Percentiles rank a stretch among this genome's conserved stretches.
These are phyloP conservation scores for Chamaenerion angustifolium DNA, from an alignment of 345 rosid genomes.

Conservation along the genomic window DNA sequence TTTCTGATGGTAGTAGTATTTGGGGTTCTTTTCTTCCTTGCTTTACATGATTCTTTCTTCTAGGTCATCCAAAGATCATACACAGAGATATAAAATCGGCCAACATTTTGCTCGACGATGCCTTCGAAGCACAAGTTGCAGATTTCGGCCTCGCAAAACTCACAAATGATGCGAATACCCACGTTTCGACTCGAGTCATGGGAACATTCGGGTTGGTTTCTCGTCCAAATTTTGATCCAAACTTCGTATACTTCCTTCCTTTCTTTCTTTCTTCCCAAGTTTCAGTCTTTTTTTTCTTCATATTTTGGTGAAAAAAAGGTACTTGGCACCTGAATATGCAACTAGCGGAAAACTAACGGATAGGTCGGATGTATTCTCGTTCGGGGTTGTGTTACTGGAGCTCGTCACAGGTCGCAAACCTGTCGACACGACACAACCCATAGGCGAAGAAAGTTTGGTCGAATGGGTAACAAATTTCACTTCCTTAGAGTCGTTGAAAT, in stretches of 20 bases:
- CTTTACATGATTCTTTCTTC: not conserved
- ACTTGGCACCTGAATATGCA: slow-evolving; percentile 91
- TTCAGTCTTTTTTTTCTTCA: not conserved
- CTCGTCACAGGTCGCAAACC: slow-evolving; percentile 91
- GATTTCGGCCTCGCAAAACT: slow-evolving; percentile 95
- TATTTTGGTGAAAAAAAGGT: slow-evolving; percentile 33
- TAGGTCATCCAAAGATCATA: slow-evolving; percentile 86
- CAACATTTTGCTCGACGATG: slow-evolving; percentile 66
- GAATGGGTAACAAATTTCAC: slow-evolving; percentile 55
- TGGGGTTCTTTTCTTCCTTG: no score
- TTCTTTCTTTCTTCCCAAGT: not conserved
- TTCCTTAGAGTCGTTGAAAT: no score
- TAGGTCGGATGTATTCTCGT: slow-evolving; percentile 86
- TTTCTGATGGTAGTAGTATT: no score
- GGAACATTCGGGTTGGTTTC: slow-evolving; percentile 82
- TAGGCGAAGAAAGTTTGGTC: slow-evolving; percentile 90
- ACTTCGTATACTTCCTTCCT: no score
- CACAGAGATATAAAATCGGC: slow-evolving; percentile 91
- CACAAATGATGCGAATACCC: slow-evolving; percentile 60
- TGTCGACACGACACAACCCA: slow-evolving; percentile 57
- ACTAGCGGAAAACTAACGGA: slow-evolving; percentile 86
- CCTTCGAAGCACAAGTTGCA: slow-evolving; percentile 86
- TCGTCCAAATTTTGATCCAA: not conserved
- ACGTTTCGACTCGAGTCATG: slow-evolving; percentile 95
- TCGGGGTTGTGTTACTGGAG: slow-evolving; percentile 90